A percentile compares a stretch with the other conserved stretches of the same genome.
phyloP scores from a whole-genome alignment of 2,329 filamentous ascomycete species.

The Plenodomus lindquistii region DNA sequence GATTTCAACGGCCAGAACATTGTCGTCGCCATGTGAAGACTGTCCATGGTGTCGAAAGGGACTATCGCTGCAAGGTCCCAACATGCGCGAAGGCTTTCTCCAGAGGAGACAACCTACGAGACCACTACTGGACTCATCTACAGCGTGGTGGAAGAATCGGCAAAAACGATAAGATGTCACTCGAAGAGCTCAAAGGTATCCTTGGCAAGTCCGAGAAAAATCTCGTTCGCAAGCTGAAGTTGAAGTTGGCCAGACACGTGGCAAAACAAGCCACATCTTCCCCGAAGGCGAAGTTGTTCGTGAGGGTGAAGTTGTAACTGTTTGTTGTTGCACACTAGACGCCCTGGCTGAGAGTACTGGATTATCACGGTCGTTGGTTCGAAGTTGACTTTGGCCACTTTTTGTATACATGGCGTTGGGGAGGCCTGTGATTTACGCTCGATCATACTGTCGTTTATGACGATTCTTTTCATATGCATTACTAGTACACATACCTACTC shows the following conservation, averaged over 20 bases:
- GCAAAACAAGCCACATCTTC: background rate
- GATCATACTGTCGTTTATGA: no score
- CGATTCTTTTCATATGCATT: no score
- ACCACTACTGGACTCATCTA: slow-evolving; percentile 34
- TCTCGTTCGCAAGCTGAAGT: slow-evolving; percentile 16
- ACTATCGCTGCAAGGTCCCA: slow-evolving; percentile 16
- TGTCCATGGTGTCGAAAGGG: slow-evolving; percentile 12
- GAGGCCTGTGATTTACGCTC: no score
- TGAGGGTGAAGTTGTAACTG: no score
- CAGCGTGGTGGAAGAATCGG: slow-evolving; percentile 18
- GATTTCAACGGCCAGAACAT: slow-evolving; percentile 26
- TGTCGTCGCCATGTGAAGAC: slow-evolving; percentile 26
- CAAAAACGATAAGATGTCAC: slow-evolving; percentile 20
- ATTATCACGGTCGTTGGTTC: no score
- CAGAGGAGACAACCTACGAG: slow-evolving; percentile 27
- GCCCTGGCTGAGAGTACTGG: no score
- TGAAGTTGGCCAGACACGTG: background rate
- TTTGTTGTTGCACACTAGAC: no score
- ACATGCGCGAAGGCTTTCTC: slow-evolving; percentile 16
- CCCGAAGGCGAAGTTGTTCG: background rate
- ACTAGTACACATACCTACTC: no score
- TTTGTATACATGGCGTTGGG: no score
- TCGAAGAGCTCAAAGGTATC: slow-evolving; percentile 18
- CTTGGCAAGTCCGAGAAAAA: slow-evolving; percentile 21
- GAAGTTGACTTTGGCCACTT: no score